Base-by-base conservation (phyloP, 371 early-diverging fungal genomes). In the Racocetra persica region DNA sequence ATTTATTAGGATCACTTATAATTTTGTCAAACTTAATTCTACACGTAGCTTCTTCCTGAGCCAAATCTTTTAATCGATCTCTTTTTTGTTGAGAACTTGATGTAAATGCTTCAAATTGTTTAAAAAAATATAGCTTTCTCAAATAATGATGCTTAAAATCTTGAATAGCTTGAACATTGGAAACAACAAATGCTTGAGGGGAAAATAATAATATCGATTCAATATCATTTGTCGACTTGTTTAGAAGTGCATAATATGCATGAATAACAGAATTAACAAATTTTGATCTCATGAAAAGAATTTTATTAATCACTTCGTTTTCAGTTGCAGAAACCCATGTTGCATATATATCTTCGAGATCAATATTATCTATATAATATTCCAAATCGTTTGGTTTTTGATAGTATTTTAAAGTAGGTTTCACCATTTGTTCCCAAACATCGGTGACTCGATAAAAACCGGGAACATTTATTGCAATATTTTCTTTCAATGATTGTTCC, bases 61-160 rank as follows among this genome's bases (percentile, higher is more conserved):
- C 62, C 18, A 86, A 73, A 52, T 86, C 88, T 54, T 71, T 69
- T 24, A 85, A 71, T 54, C 87, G 81, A 28, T 80, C 79, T 41
- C 72, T 66, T 22, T 86, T 81, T 1, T 80, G 38, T 55, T 80
- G 80, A 11, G 85, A 84, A 77, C 84, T 85, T 2, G 77, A 52
- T 3, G 82, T 76, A 14, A 86, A 66, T 22, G 82, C 80, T 77
- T 88, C 88, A 14, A 85, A 52, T 36, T 84, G 84, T 45, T 85
- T 86, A 52, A 87, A 87, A 38, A 85, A 85, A 7, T 82, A 78
- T 13, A 88, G 73, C 38, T 84, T 84, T 5, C 84, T 85, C 26
- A 87, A 65, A 14, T 80, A 65, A 1, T 79, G 60, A 24, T 84
- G 80, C n/a, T n/a, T n/a, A 20, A 69, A 52, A n/a, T n/a, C n/a